Evolutionary conservation across 768 basidiomycete species (phyloP).

Genomic region (Termitomyces sp.): DNA sequence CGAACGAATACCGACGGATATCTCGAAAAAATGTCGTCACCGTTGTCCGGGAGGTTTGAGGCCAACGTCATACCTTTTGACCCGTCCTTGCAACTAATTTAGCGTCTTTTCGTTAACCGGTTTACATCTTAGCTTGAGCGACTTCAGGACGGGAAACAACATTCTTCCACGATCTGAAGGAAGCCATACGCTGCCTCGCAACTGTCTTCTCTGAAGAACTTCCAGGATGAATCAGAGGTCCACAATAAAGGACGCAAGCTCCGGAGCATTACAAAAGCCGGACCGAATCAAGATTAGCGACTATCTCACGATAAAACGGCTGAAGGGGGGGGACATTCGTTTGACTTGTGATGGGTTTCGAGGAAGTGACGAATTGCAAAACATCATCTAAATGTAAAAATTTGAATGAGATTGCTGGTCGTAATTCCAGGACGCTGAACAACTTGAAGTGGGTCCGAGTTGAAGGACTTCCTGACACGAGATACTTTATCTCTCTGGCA

Average conservation of each 20-base stretch:
- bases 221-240: background rate
- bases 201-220: background rate
- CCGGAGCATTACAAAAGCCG: background rate
- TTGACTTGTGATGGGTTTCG: background rate
- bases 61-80: background rate
- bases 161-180: background rate
- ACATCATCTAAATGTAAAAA: background rate
- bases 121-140: background rate
- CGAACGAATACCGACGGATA: background rate
- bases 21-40: background rate
- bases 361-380: background rate
- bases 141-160: background rate
- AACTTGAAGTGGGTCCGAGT: background rate
- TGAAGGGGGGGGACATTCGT: background rate
- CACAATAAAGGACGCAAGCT: background rate
- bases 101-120: background rate
- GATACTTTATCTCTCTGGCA: background rate
- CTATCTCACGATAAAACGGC: background rate
- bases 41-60: no score
- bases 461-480: no score
- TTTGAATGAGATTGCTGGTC: background rate
- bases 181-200: background rate
- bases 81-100: background rate
- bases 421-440: background rate
- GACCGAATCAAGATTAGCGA: background rate